A percentile compares a stretch with the other conserved stretches of the same genome.
phyloP scores from a whole-genome alignment of 108 stramenopile genomes.

The Pseudonitzschia delicatissima region DNA sequence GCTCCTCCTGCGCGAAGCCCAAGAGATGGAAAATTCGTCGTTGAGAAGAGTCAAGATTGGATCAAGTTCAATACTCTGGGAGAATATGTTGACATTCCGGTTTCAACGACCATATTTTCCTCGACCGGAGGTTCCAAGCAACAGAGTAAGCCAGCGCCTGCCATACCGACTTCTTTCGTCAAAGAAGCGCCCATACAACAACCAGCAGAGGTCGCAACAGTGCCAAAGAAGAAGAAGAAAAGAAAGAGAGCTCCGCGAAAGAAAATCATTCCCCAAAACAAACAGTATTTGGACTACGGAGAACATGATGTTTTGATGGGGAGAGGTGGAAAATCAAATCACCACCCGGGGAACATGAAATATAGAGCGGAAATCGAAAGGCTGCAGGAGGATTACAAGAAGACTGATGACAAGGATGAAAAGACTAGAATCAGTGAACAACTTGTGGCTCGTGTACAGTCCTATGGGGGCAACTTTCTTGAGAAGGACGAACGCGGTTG shows the following conservation, averaged over 20 bases:
- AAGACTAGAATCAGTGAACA: constrained; percentile 42
- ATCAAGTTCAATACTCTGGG: constrained; percentile 18
- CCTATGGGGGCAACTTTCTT: constrained; percentile 42
- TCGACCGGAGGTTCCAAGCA: not conserved
- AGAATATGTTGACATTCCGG: constrained; percentile 25
- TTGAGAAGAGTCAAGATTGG: constrained; percentile 24
- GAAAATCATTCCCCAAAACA: constrained; percentile 31
- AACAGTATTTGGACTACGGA: constrained; percentile 18
- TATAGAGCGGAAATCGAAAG: constrained; percentile 41
- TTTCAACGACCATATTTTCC: constrained; percentile 14
- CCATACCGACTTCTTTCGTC: constrained; percentile 1
- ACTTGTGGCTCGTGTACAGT: constrained; percentile 34
- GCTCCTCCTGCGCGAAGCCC: not conserved
- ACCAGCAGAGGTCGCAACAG: not conserved
- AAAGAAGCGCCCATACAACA: not conserved
- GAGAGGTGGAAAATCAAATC: constrained; percentile 47
- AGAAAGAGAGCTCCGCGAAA: constrained; percentile 27
- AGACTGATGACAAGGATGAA: constrained; percentile 32
- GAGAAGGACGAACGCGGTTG: constrained; percentile 36
- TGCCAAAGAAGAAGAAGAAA: constrained; percentile 24
- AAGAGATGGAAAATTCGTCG: not conserved
- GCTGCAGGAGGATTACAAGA: constrained; percentile 31
- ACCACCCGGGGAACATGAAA: constrained; percentile 47
- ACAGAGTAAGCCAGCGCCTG: not conserved
- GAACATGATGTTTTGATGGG: constrained; percentile 40